Conservation (phyloP, 2,329 filamentous ascomycete genomes). For the Ophiostoma angusticollis region DNA sequence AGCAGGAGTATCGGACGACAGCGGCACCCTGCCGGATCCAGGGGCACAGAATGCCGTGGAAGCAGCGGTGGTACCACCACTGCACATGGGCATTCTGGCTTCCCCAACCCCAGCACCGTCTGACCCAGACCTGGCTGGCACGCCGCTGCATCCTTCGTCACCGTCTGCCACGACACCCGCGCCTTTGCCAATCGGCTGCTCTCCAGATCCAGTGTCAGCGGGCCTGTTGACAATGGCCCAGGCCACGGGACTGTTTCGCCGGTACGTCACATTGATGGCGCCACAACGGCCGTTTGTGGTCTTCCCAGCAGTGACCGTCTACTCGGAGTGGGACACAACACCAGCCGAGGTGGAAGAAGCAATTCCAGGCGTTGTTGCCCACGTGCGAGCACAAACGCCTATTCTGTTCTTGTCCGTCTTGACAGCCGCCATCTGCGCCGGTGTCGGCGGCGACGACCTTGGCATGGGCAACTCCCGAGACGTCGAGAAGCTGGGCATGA, state of each 20-base stretch:
- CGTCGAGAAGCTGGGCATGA: not conserved
- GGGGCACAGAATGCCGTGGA: too few species aligned
- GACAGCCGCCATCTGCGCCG: conserved; percentile 5
- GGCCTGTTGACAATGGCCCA: conserved; percentile 7
- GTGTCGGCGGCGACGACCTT: not conserved
- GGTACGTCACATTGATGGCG: conserved; percentile 9
- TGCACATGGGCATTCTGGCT: too few species aligned
- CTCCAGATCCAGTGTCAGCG: conserved; percentile 8
- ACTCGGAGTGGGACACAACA: not conserved
- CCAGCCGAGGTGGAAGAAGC: not conserved
- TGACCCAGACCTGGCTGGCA: too few species aligned
- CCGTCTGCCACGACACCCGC: not conserved
- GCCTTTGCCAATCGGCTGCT: too few species aligned
- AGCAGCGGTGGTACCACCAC: too few species aligned
- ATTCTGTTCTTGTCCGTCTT: conserved; percentile 10
- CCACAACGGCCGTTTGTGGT: conserved; percentile 11
- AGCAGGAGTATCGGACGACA: not conserved
- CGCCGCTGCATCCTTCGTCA: too few species aligned
- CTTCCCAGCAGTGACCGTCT: conserved; percentile 7
- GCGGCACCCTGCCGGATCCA: too few species aligned
- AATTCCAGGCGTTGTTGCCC: not conserved
- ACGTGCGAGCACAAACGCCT: conserved; percentile 4
- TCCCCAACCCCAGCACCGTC: too few species aligned
- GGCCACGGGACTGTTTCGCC: conserved; percentile 7
- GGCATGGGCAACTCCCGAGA: not conserved